Conservation (phyloP, 495 filamentous ascomycete species). For the Sordaria brevicollis region DNA sequence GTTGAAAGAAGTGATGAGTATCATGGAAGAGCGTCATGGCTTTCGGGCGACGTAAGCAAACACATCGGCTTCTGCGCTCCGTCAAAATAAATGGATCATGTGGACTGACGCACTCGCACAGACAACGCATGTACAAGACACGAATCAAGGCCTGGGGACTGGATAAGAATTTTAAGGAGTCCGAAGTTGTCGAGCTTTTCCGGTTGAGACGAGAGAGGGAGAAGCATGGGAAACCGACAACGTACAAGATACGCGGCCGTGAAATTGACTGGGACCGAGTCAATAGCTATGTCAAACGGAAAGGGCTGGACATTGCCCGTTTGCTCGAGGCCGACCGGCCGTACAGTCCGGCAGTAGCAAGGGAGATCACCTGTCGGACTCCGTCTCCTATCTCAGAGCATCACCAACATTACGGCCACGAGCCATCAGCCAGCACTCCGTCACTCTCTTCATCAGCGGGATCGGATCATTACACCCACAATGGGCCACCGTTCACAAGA, state of each 20-base stretch:
- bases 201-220: slow-evolving; percentile 19
- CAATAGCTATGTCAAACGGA: slow-evolving; percentile 18
- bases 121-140: slow-evolving; percentile 28
- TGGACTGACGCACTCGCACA: not conserved
- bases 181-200: slow-evolving; percentile 21
- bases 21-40: slow-evolving; percentile 23
- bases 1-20: slow-evolving; percentile 24
- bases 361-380: slow-evolving; percentile 10
- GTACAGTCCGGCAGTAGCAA: not conserved
- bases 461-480: not conserved
- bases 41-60: slow-evolving; percentile 24
- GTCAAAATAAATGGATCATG: slow-evolving; percentile 7
- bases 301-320: slow-evolving; percentile 12
- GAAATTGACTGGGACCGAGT: slow-evolving; percentile 20
- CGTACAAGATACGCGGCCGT: slow-evolving; percentile 18
- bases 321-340: slow-evolving; percentile 4
- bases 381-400: slow-evolving; percentile 5
- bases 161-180: slow-evolving; percentile 27
- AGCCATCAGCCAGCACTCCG: not conserved
- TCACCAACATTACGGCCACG: not conserved
- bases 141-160: slow-evolving; percentile 25
- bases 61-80: not conserved
- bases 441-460: not conserved
- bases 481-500: not conserved
- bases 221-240: slow-evolving; percentile 13